Base-by-base conservation (phyloP, 2,329 filamentous ascomycete genomes). In the Aspergillus sp. region DNA sequence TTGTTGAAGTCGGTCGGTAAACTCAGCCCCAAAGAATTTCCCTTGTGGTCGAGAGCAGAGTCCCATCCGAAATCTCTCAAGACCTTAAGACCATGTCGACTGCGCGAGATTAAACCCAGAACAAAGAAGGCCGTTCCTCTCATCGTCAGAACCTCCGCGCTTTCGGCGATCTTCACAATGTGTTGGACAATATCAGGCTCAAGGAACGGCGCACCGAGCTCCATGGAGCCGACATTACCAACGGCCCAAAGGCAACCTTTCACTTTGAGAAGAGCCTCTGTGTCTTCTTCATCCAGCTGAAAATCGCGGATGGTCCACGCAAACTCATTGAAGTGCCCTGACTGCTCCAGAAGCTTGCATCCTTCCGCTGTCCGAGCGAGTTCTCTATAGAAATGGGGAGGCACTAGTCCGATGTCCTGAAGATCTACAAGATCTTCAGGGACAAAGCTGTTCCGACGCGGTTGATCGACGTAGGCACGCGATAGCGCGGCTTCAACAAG, bases 231-330 rank as follows among this genome's bases (percentile, higher is more conserved):
- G 39, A 99, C 94, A 69, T 99, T 99, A 23, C 95, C 95, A 1
- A 99, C 92, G 0, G 95, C 95, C 95, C 95, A 99, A 51, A 99
- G 82, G 73, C 92, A 97, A 7, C 93, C 95, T 76, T 99, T 99
- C 65, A 98, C 92, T 74, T 97, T 98, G 60, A 92, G 87, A 48
- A 98, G 88, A 23, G 89, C 85, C 75, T 99, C 95, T 0, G 85
- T 74, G 69, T 99, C 95, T 66, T 96, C 90, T 45, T 89, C 88
- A 67, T 95, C 90, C 81, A 93, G 89, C 38, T 89, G 91, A 68
- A 92, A 89, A 64, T 98, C 92, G 52, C 89, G 88, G 66, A 99
- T 97, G 0, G 91, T 97, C 49, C 87, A 84, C 0, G 89, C 90
- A 70, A 99, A 99, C 70, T 98, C 94, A 64, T 92, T 89, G 77